Evolutionary conservation across 768 basidiomycete species (phyloP).

Genomic region (Lyophyllum shimeji): DNA sequence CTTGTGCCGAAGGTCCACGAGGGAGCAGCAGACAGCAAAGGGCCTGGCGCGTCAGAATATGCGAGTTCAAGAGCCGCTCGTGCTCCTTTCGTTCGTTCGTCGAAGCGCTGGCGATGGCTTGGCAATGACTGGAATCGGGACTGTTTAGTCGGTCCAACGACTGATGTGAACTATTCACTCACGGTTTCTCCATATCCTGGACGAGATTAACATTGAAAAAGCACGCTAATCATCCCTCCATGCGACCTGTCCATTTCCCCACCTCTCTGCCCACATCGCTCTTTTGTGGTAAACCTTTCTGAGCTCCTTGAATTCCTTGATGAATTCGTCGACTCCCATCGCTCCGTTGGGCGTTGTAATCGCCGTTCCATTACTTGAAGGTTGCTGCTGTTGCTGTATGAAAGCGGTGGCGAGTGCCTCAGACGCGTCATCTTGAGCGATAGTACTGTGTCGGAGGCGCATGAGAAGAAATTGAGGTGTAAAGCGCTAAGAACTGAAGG

Average conservation of each 20-base stretch:
- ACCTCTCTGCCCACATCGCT: constrained; percentile 85
- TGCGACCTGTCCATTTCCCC: constrained; percentile 80
- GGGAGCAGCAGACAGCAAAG: neutral
- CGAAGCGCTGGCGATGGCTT: neutral
- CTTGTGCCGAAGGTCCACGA: neutral
- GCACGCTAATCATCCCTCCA: constrained; percentile 69
- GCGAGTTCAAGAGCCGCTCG: too few species aligned
- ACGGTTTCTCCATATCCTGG: neutral
- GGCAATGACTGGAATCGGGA: neutral
- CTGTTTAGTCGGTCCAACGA: neutral
- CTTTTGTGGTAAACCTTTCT: constrained; percentile 94
- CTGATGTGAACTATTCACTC: neutral
- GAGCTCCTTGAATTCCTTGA: constrained; percentile 82
- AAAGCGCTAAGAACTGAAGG: constrained; percentile 57
- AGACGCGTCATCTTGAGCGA: constrained; percentile 86
- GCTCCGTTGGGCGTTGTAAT: constrained; percentile 38
- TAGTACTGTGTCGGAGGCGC: constrained; percentile 84
- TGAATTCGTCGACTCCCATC: constrained; percentile 81
- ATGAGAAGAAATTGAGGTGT: constrained; percentile 86
- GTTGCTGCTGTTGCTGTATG: constrained; percentile 59
- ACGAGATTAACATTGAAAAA: neutral
- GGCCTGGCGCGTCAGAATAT: too few species aligned
- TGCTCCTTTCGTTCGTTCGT: too few species aligned
- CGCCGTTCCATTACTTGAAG: constrained; percentile 26
- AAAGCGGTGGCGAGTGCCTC: constrained; percentile 85